These are phyloP conservation scores for Phytophthora melonis DNA, from an alignment of 352 stramenopile species.

Conservation along the genomic window DNA sequence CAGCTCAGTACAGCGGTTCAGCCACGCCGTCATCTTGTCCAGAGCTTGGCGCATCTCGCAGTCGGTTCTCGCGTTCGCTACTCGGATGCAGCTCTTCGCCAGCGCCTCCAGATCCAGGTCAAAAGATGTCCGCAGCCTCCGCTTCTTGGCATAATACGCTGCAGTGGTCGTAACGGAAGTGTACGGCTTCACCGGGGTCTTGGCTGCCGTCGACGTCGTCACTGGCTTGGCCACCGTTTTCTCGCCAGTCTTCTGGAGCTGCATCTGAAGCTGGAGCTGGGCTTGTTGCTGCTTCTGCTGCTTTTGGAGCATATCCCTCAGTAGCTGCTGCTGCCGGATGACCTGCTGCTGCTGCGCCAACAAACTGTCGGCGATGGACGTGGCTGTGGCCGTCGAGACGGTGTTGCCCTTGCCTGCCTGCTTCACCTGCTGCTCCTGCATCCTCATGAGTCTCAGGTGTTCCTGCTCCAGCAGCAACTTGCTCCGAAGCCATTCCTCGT, in stretches of 20 bases:
- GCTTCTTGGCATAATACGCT: slow-evolving; percentile 41
- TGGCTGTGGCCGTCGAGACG: slow-evolving; percentile 24
- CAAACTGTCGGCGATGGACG: slow-evolving; percentile 46
- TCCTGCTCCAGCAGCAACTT: slow-evolving; percentile 65
- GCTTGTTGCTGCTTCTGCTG: slow-evolving; percentile 42
- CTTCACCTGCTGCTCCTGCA: slow-evolving; percentile 47
- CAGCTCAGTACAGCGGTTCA: slow-evolving; percentile 60
- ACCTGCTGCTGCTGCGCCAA: slow-evolving; percentile 59
- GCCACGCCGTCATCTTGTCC: slow-evolving; percentile 67
- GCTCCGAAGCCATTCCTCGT: slow-evolving; percentile 49
- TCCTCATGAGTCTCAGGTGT: slow-evolving; percentile 41
- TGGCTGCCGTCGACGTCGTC: slow-evolving; percentile 2
- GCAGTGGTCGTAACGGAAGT: slow-evolving; percentile 7
- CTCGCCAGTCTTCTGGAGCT: slow-evolving; percentile 30
- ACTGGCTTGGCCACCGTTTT: slow-evolving; percentile 9
- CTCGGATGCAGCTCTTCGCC: slow-evolving; percentile 57
- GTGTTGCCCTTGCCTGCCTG: slow-evolving; percentile 28
- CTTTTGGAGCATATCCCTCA: slow-evolving; percentile 47
- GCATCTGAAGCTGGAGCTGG: slow-evolving; percentile 33
- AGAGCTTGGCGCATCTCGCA: slow-evolving; percentile 63
- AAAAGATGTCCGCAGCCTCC: slow-evolving; percentile 47
- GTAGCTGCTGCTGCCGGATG: slow-evolving; percentile 57
- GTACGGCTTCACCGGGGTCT: slow-evolving; percentile 3
- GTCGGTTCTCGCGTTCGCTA: slow-evolving; percentile 57
- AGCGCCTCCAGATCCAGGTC: slow-evolving; percentile 74